Evolutionary conservation across 257 asterid genomes (phyloP).

Genomic region (Lantana camara): DNA sequence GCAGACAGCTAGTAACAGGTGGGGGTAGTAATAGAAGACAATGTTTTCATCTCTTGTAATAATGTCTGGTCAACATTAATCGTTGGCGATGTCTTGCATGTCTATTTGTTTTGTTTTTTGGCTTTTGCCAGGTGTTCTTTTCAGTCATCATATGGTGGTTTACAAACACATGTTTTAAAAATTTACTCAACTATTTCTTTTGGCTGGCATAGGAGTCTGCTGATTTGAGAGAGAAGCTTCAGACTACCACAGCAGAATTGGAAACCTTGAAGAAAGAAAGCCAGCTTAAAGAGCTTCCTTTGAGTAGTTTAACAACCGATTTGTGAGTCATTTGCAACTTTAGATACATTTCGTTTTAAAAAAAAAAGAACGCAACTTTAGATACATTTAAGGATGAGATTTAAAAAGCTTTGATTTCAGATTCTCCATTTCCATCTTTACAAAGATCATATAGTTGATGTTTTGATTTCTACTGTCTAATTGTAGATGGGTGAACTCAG

Average conservation of each 20-base stretch:
- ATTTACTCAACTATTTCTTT: conserved; percentile 7
- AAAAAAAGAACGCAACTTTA: no score
- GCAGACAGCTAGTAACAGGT: no score
- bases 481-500: conserved; percentile 45
- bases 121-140: not conserved
- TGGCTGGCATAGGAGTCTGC: conserved; percentile 54
- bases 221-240: conserved; percentile 63
- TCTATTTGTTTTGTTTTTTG: not conserved
- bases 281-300: conserved; percentile 51
- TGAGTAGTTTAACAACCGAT: conserved; percentile 53
- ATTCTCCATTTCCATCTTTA: not conserved
- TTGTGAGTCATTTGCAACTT: conserved; percentile 48
- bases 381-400: conserved; percentile 10
- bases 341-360: conserved; percentile 20
- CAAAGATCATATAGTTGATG: not conserved
- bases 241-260: conserved; percentile 51
- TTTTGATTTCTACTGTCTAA: conserved; percentile 8
- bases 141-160: not conserved
- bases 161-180: conserved; percentile 6
- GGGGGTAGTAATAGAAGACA: no score
- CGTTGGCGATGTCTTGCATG: not conserved
- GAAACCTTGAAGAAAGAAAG: conserved; percentile 58
- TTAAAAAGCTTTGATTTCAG: conserved; percentile 2
- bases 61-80: not conserved
- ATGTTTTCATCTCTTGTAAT: conserved; percentile 8